A percentile compares a stretch with the other conserved stretches of the same genome.
Evolutionary conservation across 768 basidiomycete genomes (phyloP).

Genomic region (Trametes maxima): DNA sequence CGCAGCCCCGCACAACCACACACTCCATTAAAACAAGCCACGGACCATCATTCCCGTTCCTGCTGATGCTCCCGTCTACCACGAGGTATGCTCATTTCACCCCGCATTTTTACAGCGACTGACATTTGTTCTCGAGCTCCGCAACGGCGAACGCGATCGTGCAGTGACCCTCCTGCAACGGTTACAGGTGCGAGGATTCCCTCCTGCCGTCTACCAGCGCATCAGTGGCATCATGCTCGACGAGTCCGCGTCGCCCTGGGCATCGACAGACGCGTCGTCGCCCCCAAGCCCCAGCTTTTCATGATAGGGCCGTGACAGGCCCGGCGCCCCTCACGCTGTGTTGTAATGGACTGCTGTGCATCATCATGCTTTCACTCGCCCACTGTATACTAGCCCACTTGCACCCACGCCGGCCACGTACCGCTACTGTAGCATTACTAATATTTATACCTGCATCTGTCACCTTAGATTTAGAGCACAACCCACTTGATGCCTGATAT

Average conservation of each 20-base stretch:
- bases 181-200: constrained; percentile 76
- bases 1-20: constrained; percentile 88
- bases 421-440: constrained; percentile 19
- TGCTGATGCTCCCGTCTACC: constrained; percentile 67
- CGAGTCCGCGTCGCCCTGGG: constrained; percentile 55
- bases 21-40: constrained; percentile 58
- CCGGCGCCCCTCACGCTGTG: constrained; percentile 5
- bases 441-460: background rate
- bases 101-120: background rate
- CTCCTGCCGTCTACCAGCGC: constrained; percentile 75
- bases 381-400: constrained; percentile 15
- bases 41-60: constrained; percentile 35
- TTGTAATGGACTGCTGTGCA: constrained; percentile 15
- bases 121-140: constrained; percentile 54
- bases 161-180: constrained; percentile 73
- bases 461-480: background rate
- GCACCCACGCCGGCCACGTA: background rate
- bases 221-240: constrained; percentile 81
- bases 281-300: constrained; percentile 1
- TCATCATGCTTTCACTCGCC: constrained; percentile 9
- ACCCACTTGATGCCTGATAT: background rate
- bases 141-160: constrained; percentile 67
- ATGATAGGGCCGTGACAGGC: constrained; percentile 6
- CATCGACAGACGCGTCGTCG: background rate
- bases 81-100: constrained; percentile 60